Conservation (phyloP, 176 grass and related monocot genomes). For the Hordeum marinum region DNA sequence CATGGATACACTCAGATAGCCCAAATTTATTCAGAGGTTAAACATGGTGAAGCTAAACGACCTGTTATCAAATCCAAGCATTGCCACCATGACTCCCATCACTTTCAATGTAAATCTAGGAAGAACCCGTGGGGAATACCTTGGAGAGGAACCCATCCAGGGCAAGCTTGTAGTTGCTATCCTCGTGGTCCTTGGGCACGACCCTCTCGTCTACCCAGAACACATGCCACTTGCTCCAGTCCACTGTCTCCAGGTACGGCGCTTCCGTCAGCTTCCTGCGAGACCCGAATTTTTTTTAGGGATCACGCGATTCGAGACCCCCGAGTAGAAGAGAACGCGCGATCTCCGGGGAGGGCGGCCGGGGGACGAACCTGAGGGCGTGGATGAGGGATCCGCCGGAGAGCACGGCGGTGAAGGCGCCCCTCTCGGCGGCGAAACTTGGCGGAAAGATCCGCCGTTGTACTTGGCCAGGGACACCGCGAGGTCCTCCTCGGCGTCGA, state of each 20-base stretch:
- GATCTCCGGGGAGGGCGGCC: neutral
- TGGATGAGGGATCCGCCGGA: conserved; percentile 85
- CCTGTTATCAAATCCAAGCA: neutral
- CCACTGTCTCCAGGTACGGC: conserved; percentile 72
- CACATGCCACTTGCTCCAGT: conserved; percentile 90
- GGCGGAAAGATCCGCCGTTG: conserved; percentile 62
- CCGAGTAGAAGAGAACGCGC: neutral
- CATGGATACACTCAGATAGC: neutral
- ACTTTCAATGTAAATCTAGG: neutral
- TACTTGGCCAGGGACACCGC: conserved; percentile 70
- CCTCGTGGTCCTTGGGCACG: conserved; percentile 73
- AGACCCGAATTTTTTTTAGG: neutral
- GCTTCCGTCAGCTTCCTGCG: conserved; percentile 78
- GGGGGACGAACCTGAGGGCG: conserved; percentile 18
- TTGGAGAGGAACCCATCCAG: conserved; percentile 88
- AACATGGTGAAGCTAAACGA: neutral
- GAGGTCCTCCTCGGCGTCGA: conserved; percentile 63
- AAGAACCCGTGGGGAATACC: conserved; percentile 33
- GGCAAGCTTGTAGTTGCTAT: conserved; percentile 98
- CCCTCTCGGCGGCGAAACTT: conserved; percentile 75
- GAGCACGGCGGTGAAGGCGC: conserved; percentile 79
- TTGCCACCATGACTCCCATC: neutral
- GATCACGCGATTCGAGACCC: conserved; percentile 1
- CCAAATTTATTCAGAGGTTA: neutral
- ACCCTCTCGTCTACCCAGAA: conserved; percentile 98